These are phyloP conservation scores for Beauveria varroae DNA, from an alignment of 2,329 filamentous ascomycete species.

Conservation along the genomic window DNA sequence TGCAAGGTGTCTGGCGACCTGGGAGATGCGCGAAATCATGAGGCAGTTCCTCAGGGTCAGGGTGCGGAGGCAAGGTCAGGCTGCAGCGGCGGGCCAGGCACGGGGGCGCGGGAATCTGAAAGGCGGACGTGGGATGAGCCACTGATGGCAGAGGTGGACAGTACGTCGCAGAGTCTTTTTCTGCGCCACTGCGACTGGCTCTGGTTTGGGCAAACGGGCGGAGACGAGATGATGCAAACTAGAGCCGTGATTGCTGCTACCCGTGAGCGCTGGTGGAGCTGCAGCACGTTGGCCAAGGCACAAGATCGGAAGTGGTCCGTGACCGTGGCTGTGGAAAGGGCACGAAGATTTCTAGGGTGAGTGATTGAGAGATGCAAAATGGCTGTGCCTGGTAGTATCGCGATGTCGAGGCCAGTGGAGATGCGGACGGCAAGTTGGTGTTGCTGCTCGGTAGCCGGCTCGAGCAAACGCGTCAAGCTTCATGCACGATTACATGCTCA, in stretches of 20 bases:
- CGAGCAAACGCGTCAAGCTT: too few relatives aligned
- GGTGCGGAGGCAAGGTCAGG: not conserved
- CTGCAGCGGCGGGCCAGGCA: not conserved
- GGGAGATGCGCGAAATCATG: conserved; percentile 73
- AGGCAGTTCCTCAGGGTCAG: not conserved
- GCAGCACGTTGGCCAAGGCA: not conserved
- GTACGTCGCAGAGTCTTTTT: not conserved
- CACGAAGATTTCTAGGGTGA: too few relatives aligned
- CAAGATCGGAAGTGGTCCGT: not conserved
- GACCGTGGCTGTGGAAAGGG: not conserved
- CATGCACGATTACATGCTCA: too few relatives aligned
- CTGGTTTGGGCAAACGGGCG: not conserved
- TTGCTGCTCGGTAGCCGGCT: too few relatives aligned
- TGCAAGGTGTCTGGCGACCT: conserved; percentile 63
- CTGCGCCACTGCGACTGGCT: not conserved
- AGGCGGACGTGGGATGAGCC: too few relatives aligned
- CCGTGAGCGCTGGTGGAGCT: not conserved
- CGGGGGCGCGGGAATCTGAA: not conserved
- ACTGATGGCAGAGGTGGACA: not conserved
- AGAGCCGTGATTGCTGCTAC: conserved; percentile 4
- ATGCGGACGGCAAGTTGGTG: too few relatives aligned
- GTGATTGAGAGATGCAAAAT: not conserved
- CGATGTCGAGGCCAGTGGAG: too few relatives aligned
- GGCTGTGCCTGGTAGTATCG: not conserved
- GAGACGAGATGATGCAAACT: conserved; percentile 7